Conservation (phyloP, 1,284 basidiomycete species). For the Cutaneotrichosporon dermatis region DNA sequence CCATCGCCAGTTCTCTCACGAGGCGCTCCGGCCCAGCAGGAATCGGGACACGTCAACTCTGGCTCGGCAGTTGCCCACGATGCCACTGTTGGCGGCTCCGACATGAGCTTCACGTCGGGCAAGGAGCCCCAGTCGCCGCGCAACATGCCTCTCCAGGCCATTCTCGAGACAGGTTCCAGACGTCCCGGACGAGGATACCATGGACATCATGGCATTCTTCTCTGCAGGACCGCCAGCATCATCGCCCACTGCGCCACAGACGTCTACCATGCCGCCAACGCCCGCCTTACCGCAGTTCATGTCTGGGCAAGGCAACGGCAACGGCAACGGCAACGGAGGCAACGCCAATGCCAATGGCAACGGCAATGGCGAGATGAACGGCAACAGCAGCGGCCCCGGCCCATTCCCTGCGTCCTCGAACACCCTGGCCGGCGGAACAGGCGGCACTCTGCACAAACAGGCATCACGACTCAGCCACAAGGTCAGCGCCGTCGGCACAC, state of each 20-base stretch:
- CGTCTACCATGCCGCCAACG: not conserved
- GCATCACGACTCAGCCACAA: constrained; percentile 1
- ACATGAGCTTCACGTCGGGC: not conserved
- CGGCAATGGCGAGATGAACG: not conserved
- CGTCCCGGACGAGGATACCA: constrained; percentile 22
- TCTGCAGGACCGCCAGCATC: constrained; percentile 23
- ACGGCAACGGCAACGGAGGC: too few species aligned
- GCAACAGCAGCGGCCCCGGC: not conserved
- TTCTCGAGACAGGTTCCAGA: constrained; percentile 17
- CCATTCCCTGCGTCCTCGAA: not conserved
- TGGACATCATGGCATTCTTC: constrained; percentile 41
- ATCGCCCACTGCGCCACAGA: not conserved
- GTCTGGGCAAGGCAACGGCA: too few species aligned
- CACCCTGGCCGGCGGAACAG: not conserved
- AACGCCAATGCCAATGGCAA: not conserved
- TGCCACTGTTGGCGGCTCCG: not conserved
- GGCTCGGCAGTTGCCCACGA: not conserved
- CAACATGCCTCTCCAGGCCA: constrained; percentile 20
- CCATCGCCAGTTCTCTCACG: not conserved
- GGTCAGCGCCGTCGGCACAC: not conserved
- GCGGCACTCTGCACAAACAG: constrained; percentile 2
- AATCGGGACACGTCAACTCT: too few species aligned
- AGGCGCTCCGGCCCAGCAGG: too few species aligned
- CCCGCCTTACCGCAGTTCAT: not conserved
- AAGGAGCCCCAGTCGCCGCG: constrained; percentile 9